Evolutionary conservation across 257 asterid species (phyloP).

Genomic region (Leonotis leonurus): DNA sequence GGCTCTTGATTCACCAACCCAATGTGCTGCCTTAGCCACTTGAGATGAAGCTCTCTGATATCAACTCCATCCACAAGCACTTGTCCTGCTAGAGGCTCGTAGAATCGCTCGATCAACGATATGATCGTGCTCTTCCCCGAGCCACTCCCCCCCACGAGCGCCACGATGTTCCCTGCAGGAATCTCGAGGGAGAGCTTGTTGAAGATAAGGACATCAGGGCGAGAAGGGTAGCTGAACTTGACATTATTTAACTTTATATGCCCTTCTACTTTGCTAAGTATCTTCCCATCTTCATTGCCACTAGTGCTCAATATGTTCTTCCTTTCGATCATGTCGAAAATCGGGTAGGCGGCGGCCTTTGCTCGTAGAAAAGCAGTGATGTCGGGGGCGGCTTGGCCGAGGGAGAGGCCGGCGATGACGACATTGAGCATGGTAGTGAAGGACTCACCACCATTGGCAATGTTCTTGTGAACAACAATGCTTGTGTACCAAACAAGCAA

Average conservation of each 20-base stretch:
- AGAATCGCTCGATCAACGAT: slow-evolving; percentile 88
- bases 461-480: slow-evolving; percentile 72
- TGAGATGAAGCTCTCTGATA: slow-evolving; percentile 59
- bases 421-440: slow-evolving; percentile 98
- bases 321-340: slow-evolving; percentile 86
- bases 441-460: slow-evolving; percentile 91
- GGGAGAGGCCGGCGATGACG: slow-evolving; percentile 94
- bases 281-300: slow-evolving; percentile 42
- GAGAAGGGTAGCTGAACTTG: slow-evolving; percentile 73
- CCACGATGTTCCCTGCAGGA: slow-evolving; percentile 84
- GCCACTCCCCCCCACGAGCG: slow-evolving; percentile 97
- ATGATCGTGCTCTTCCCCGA: slow-evolving; percentile 95
- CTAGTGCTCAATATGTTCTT: slow-evolving; percentile 40
- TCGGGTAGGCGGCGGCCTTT: slow-evolving; percentile 82
- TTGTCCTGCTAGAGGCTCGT: slow-evolving; percentile 63
- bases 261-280: slow-evolving; percentile 60
- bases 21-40: slow-evolving; percentile 82
- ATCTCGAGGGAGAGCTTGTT: slow-evolving; percentile 59
- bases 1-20: slow-evolving; percentile 96
- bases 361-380: slow-evolving; percentile 84
- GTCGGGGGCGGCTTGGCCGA: slow-evolving; percentile 92
- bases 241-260: slow-evolving; percentile 73
- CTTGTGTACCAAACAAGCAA: slow-evolving; percentile 96
- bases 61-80: slow-evolving; percentile 62
- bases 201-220: slow-evolving; percentile 71